Conservation (phyloP, 1,284 basidiomycete genomes). For the Xerocomus minutiporus region DNA sequence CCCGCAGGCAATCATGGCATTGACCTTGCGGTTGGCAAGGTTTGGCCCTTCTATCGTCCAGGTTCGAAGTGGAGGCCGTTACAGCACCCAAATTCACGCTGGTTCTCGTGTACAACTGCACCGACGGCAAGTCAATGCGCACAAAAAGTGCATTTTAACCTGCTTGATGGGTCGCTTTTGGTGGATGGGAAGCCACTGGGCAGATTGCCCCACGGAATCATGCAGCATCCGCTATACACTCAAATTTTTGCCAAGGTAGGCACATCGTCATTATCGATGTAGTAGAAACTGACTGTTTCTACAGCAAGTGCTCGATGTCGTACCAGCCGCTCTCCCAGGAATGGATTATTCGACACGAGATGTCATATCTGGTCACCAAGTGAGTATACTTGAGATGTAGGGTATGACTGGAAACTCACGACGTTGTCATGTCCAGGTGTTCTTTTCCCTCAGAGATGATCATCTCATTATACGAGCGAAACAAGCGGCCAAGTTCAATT, state of each 20-base stretch:
- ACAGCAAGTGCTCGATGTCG: slow-evolving; percentile 36
- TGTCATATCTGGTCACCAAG: slow-evolving; percentile 23
- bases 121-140: background rate
- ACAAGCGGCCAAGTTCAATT: background rate
- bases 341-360: slow-evolving; percentile 36
- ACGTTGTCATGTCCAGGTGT: slow-evolving; percentile 19
- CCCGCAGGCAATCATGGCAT: slow-evolving; percentile 21
- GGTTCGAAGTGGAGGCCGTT: slow-evolving; percentile 33
- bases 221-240: slow-evolving; percentile 31
- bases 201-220: slow-evolving; percentile 35
- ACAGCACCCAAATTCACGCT: slow-evolving; percentile 31
- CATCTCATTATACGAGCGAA: slow-evolving; percentile 32
- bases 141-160: slow-evolving; percentile 36
- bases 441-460: slow-evolving; percentile 27
- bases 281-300: background rate
- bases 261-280: background rate
- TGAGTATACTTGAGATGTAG: slow-evolving; percentile 1
- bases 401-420: background rate
- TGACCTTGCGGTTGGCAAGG: slow-evolving; percentile 31
- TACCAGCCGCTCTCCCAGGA: slow-evolving; percentile 33
- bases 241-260: slow-evolving; percentile 33
- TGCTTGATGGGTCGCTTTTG: slow-evolving; percentile 40
- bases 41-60: slow-evolving; percentile 37
- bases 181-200: slow-evolving; percentile 40
- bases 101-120: slow-evolving; percentile 33